Evolutionary conservation across 176 grass and related monocot genomes (phyloP), one percentile per base, ranked within the genome.

Genomic region (Pontederia paniculata): DNA sequence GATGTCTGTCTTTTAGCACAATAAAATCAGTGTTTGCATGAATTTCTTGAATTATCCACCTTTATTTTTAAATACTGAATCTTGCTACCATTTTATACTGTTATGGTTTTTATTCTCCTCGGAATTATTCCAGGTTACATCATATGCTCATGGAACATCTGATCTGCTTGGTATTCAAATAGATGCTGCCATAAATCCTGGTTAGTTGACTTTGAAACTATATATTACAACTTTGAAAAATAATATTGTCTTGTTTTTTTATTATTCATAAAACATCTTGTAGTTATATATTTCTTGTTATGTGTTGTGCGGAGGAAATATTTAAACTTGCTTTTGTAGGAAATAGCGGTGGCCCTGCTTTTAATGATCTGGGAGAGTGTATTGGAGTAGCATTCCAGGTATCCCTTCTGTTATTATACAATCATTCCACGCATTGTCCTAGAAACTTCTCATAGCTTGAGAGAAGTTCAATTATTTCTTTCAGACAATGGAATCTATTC

Each of bases 321-420:
- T 37, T 37, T 44, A 20, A 15, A 44, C 10, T 21, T 61, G 9
- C 16, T 84, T 42, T 72, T 73, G 50, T 78, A 98, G 93, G 93
- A 75, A 98, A 98, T 74, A 98, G 93, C 60, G 93, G 93, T 49
- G 93, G 94, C 13, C 94, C 94, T 61, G 94, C 83, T 58, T 98
- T 98, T 78, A 98, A 98, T 73, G 87, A 98, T 21, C 80, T 82
- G 73, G 94, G 94, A 58, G 87, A 91, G 67, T 98, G 94, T 80
- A 98, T 98, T 61, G 87, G 94, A 57, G 83, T 98, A 48, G 94
- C 94, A 74, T 98, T 98, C 82, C 94, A 98, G 94, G 94, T 98
- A 76, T 45, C 71, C 83, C 19, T 20, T 52, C 28, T 63, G 44
- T 37, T 37, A 37, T 37, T 37, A 6, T 37, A 37, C n/a, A n/a